These are phyloP conservation scores for Lentinus brumalis DNA, from an alignment of 768 basidiomycete species.

Conservation along the genomic window DNA sequence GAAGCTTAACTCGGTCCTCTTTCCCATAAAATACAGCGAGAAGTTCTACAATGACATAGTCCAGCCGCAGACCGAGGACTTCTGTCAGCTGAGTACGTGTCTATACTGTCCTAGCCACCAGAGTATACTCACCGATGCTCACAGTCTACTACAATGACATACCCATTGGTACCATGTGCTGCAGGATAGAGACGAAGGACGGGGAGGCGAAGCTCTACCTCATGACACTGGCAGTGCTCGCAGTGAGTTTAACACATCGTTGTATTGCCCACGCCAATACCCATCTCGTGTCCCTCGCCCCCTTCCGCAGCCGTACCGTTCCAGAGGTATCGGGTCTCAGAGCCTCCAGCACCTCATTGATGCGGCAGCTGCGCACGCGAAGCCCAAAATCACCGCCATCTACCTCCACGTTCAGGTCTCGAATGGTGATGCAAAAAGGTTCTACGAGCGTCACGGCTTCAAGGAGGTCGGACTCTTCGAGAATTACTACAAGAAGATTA, in stretches of 20 bases:
- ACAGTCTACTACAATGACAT: slow-evolving; percentile 92
- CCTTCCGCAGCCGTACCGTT: slow-evolving; percentile 74
- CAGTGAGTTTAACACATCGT: slow-evolving; percentile 50
- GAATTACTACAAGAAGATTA: slow-evolving; percentile 89
- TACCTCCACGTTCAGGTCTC: slow-evolving; percentile 89
- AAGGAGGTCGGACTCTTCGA: slow-evolving; percentile 62
- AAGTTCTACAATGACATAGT: slow-evolving; percentile 85
- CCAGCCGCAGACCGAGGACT: slow-evolving; percentile 76
- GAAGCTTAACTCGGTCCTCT: slow-evolving; percentile 74
- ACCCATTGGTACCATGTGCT: slow-evolving; percentile 87
- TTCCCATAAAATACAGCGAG: slow-evolving; percentile 88
- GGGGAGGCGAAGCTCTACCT: slow-evolving; percentile 66
- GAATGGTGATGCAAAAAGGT: slow-evolving; percentile 72
- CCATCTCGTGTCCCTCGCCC: background rate
- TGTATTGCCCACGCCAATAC: slow-evolving; percentile 10
- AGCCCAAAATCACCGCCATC: slow-evolving; percentile 66
- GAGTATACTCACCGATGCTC: background rate
- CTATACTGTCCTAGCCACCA: background rate
- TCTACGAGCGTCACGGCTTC: slow-evolving; percentile 87
- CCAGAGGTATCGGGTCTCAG: slow-evolving; percentile 72
- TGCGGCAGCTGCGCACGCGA: slow-evolving; percentile 59
- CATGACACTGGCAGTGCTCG: slow-evolving; percentile 91
- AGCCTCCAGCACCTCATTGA: slow-evolving; percentile 67
- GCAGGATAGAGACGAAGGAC: slow-evolving; percentile 73
- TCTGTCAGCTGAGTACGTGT: slow-evolving; percentile 84